Conservation (phyloP, 306 rosid genomes). For the Medicago lupulina region DNA sequence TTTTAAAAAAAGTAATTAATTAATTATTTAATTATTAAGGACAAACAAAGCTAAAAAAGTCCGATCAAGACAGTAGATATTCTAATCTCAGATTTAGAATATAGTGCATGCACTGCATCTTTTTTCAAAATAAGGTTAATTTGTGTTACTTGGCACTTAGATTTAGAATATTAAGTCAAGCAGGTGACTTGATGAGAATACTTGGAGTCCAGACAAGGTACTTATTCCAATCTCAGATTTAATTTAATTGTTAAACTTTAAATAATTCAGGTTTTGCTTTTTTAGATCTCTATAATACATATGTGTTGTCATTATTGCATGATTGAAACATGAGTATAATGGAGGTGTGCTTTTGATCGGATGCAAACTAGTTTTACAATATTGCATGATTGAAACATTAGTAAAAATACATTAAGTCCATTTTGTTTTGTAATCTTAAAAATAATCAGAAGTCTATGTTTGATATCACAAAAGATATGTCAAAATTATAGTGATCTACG, state of each 20-base stretch:
- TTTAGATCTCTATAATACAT: conserved; percentile 25
- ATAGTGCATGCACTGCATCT: not conserved
- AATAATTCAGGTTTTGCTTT: not conserved
- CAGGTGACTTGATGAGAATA: conserved; percentile 21
- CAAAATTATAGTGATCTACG: too few relatives aligned
- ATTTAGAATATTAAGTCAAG: conserved; percentile 25
- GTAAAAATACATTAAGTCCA: too few relatives aligned
- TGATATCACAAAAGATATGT: too few relatives aligned
- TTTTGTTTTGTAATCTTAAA: too few relatives aligned
- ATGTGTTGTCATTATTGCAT: not conserved
- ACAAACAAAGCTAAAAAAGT: conserved; percentile 6
- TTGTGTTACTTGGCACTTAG: not conserved
- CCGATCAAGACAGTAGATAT: not conserved
- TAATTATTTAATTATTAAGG: not conserved
- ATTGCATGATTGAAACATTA: too few relatives aligned
- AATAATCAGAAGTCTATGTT: too few relatives aligned
- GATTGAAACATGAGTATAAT: not conserved
- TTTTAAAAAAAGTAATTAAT: too few relatives aligned
- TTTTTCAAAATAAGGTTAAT: not conserved
- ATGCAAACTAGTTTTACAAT: too few relatives aligned
- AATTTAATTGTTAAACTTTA: not conserved
- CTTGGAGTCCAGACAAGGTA: conserved; percentile 39
- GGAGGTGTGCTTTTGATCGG: too few relatives aligned
- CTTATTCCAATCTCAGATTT: conserved; percentile 43
- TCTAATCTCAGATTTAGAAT: conserved; percentile 13